A percentile compares a stretch with the other conserved stretches of the same genome.
Conservation (phyloP, 345 rosid genomes). For the Eutrema yunnanense region DNA sequence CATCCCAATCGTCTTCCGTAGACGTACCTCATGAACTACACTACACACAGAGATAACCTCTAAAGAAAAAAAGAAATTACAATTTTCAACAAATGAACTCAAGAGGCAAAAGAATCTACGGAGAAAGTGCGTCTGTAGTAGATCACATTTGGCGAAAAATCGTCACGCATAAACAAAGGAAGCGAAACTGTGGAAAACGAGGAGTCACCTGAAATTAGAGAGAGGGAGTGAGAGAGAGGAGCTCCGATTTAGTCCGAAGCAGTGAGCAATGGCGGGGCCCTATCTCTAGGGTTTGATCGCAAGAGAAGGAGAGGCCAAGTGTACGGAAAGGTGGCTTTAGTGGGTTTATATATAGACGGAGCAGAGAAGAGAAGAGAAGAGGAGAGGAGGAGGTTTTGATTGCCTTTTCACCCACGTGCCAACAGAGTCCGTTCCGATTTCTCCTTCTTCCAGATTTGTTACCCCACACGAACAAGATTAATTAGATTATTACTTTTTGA, state of each 20-base stretch:
- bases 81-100: not conserved
- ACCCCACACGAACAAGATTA: no score
- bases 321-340: not conserved
- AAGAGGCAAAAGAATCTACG: not conserved
- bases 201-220: not conserved
- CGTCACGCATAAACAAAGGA: not conserved
- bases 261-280: conserved; percentile 26
- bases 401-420: not conserved
- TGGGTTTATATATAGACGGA: conserved; percentile 6
- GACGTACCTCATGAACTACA: not conserved
- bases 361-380: no score
- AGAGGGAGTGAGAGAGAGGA: not conserved
- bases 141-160: not conserved
- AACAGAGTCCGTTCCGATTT: not conserved
- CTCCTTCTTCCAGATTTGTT: not conserved
- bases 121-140: not conserved
- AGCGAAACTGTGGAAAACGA: not conserved
- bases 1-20: not conserved
- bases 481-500: no score
- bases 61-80: not conserved
- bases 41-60: not conserved
- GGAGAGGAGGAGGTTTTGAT: not conserved
- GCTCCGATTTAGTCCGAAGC: not conserved
- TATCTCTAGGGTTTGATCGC: conserved; percentile 59
- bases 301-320: conserved; percentile 8